Percentiles rank a stretch among this genome's conserved stretches.
phyloP scores from a whole-genome alignment of 2,329 filamentous ascomycete genomes.

The Pseudogymnoascus sp. region DNA sequence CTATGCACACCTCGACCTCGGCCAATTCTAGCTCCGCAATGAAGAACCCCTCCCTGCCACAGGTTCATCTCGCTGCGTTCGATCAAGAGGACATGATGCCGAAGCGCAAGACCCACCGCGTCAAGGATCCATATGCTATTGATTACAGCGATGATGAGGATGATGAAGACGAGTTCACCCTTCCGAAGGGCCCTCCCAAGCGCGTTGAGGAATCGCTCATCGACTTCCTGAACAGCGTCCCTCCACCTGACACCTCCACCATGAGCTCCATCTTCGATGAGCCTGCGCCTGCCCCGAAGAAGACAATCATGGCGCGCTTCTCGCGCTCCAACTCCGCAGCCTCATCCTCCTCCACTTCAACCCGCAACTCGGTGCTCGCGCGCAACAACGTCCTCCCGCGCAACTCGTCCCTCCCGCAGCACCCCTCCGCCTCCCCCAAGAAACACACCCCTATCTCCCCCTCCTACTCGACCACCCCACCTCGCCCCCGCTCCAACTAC shows the following conservation, averaged over 20 bases:
- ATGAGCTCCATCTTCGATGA: conserved; percentile 1
- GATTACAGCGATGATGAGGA: conserved; percentile 51
- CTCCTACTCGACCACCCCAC: conserved; percentile 45
- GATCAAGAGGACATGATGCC: conserved; percentile 42
- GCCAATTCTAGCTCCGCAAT: conserved; percentile 70
- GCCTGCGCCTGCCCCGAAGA: conserved; percentile 16
- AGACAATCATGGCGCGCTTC: conserved; percentile 53
- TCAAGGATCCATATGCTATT: conserved; percentile 89
- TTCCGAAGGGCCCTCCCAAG: conserved; percentile 27
- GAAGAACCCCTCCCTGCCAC: conserved; percentile 26
- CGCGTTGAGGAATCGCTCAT: conserved; percentile 57
- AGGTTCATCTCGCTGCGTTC: conserved; percentile 22
- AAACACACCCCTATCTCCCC: conserved; percentile 20
- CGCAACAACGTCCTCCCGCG: conserved; percentile 22
- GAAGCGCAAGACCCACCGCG: conserved; percentile 64
- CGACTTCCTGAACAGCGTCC: conserved; percentile 63
- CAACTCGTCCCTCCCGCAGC: conserved; percentile 22
- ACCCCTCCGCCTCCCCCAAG: conserved; percentile 31
- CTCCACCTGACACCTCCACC: conserved; percentile 42
- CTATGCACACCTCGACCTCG: conserved; percentile 46
- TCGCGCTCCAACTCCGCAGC: conserved; percentile 25
- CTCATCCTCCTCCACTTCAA: conserved; percentile 23
- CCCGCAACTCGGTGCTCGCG: conserved; percentile 27
- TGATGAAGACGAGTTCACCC: conserved; percentile 20
- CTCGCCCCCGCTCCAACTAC: conserved; percentile 17